Percentiles rank a stretch among this genome's conserved stretches.
Conservation (phyloP, 441 rosid species). For the Lepidium campestre region DNA sequence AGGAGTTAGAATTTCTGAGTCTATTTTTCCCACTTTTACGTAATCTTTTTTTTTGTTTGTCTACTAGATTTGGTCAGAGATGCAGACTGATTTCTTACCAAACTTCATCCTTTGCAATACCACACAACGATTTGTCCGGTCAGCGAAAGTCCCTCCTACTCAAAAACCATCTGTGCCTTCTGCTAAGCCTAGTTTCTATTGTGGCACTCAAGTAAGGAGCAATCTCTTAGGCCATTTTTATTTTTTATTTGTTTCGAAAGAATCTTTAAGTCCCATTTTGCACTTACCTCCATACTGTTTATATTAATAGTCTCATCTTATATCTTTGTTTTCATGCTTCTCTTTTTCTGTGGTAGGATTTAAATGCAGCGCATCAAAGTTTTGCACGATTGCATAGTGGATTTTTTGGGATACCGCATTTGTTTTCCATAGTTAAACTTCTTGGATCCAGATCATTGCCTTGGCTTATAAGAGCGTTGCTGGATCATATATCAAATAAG, state of each 20-base stretch:
- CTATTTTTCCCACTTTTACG: background rate
- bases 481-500: slow-evolving; percentile 97
- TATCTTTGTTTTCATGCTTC: background rate
- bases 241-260: slow-evolving; percentile 6
- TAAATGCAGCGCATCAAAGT: slow-evolving; percentile 97
- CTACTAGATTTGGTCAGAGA: slow-evolving; percentile 96
- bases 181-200: slow-evolving; percentile 90
- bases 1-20: background rate
- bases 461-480: slow-evolving; percentile 93
- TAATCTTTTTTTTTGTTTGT: background rate
- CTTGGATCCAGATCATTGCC: slow-evolving; percentile 97
- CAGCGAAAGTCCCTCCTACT: slow-evolving; percentile 76
- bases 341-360: slow-evolving; percentile 48
- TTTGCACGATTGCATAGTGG: slow-evolving; percentile 91
- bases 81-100: slow-evolving; percentile 97
- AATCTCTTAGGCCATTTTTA: background rate
- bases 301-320: background rate
- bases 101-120: slow-evolving; percentile 98
- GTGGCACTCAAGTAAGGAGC: slow-evolving; percentile 86
- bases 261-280: background rate
- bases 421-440: slow-evolving; percentile 82
- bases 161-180: slow-evolving; percentile 93
- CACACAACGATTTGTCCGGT: slow-evolving; percentile 91
- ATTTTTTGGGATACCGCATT: slow-evolving; percentile 87
- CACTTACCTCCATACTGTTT: background rate